phyloP scores from a whole-genome alignment of 768 basidiomycete species.

The Dioszegia aurantiaca region DNA sequence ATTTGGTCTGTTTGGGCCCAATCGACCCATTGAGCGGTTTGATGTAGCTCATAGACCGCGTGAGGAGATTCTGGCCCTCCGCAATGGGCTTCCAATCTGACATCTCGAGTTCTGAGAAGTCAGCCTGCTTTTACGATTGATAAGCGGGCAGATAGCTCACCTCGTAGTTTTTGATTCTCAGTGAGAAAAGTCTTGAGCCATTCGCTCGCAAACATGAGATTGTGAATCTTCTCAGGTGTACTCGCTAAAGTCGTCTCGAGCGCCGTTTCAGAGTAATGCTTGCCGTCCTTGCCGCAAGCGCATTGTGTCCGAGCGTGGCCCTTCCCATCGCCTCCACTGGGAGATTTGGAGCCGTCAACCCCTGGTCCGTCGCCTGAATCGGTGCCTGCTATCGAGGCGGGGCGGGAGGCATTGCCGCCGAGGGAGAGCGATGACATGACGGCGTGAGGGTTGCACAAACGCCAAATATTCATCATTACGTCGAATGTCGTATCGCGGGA shows the following conservation, averaged over 20 bases:
- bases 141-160: no score
- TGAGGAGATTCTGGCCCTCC: conserved; percentile 64
- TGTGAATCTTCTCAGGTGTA: conserved; percentile 91
- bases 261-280: conserved; percentile 70
- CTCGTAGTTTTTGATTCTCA: conserved; percentile 79
- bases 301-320: conserved; percentile 57
- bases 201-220: conserved; percentile 90
- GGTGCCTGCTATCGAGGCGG: conserved; percentile 19
- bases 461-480: conserved; percentile 94
- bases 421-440: conserved; percentile 42
- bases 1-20: conserved; percentile 92
- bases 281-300: conserved; percentile 66
- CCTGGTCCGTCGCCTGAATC: conserved; percentile 2
- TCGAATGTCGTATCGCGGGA: conserved; percentile 94
- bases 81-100: conserved; percentile 83
- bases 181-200: conserved; percentile 93
- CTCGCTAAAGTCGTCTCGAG: conserved; percentile 79
- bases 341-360: no score
- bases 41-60: conserved; percentile 92
- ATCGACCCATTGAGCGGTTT: conserved; percentile 83
- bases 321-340: conserved; percentile 5
- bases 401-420: conserved; percentile 24
- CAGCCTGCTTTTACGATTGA: no score
- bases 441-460: conserved; percentile 72
- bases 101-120: conserved; percentile 76